Conservation (phyloP, 345 rosid species). For the Sonneratia alba region DNA sequence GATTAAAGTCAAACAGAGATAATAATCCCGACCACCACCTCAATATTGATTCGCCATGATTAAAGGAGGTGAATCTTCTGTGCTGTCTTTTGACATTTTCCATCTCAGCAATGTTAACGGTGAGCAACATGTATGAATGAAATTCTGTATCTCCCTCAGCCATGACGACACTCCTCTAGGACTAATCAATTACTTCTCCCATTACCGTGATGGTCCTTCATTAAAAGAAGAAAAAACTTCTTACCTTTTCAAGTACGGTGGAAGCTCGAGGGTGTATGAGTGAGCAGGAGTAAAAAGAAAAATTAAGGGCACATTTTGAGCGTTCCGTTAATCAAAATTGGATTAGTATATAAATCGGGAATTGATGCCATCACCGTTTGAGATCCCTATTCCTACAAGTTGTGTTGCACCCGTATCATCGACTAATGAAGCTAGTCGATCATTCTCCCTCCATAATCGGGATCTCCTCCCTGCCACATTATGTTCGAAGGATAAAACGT, state of each 20-base stretch:
- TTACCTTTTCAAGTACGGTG: too few relatives aligned
- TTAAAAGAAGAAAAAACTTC: too few relatives aligned
- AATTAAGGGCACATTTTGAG: too few relatives aligned
- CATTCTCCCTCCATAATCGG: not conserved
- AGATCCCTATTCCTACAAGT: not conserved
- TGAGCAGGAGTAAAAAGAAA: too few relatives aligned
- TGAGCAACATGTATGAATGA: not conserved
- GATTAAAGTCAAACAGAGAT: not conserved
- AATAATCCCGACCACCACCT: not conserved
- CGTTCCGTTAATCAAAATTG: too few relatives aligned
- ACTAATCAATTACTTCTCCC: not conserved
- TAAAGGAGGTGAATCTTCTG: not conserved
- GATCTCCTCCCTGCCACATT: not conserved
- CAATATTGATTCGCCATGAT: not conserved
- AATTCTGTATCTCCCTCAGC: not conserved
- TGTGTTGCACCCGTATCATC: not conserved
- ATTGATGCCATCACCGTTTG: too few relatives aligned
- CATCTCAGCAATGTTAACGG: slow-evolving; percentile 1
- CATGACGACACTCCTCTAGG: not conserved
- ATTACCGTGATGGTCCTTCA: not conserved
- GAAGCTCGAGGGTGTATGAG: too few relatives aligned
- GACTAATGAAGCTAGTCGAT: not conserved
- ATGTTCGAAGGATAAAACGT: not conserved
- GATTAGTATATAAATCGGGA: too few relatives aligned
- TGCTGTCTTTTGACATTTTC: not conserved